Conservation (phyloP, 73 alveolate genomes). For the Tetrahymena thermophila region DNA sequence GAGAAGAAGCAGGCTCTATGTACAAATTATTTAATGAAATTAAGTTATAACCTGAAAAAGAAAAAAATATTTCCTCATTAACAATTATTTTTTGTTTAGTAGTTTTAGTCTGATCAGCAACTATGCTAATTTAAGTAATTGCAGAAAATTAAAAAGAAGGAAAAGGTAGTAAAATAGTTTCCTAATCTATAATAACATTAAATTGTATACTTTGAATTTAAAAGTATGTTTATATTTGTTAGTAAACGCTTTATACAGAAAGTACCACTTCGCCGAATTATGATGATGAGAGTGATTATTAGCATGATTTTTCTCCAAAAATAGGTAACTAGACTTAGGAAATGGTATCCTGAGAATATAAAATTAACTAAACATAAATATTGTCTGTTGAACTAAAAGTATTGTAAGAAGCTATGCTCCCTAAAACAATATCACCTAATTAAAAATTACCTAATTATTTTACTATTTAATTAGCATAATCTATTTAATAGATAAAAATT, state of each 20-base stretch:
- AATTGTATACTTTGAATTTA: too few species aligned
- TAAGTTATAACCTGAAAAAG: neutral
- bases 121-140: neutral
- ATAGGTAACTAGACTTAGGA: neutral
- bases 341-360: neutral
- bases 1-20: neutral
- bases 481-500: too few species aligned
- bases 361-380: too few species aligned
- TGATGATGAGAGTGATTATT: neutral
- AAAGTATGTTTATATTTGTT: too few species aligned
- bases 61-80: too few species aligned
- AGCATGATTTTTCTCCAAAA: neutral
- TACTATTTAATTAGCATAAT: too few species aligned
- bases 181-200: neutral
- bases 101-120: neutral
- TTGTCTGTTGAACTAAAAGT: neutral
- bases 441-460: neutral
- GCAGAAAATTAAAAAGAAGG: neutral
- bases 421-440: neutral
- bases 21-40: too few species aligned
- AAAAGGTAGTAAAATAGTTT: neutral
- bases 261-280: neutral
- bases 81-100: neutral
- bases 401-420: neutral
- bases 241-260: neutral